These are phyloP conservation scores for Prunus dulcis DNA, from an alignment of 306 rosid species.

Conservation along the genomic window DNA sequence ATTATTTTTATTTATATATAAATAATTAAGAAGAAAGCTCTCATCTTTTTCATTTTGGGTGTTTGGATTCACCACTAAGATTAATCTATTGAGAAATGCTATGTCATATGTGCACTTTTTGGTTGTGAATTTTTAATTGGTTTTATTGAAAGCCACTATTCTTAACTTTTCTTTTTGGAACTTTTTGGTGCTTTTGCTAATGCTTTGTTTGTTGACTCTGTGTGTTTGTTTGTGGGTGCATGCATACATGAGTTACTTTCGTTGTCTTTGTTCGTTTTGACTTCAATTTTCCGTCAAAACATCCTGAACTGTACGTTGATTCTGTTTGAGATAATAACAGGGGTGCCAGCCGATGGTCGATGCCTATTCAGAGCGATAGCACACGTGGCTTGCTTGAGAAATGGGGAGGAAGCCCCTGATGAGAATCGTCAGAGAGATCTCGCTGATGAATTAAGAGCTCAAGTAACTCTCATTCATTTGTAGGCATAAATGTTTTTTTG, in stretches of 20 bases:
- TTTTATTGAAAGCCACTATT: not conserved
- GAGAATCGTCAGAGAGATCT: slow-evolving; percentile 75
- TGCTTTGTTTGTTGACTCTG: not conserved
- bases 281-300: not conserved
- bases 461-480: slow-evolving; percentile 34
- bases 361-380: slow-evolving; percentile 89
- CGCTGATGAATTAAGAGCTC: slow-evolving; percentile 91
- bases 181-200: slow-evolving; percentile 5
- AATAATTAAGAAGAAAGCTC: not conserved
- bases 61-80: not conserved
- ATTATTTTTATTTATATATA: too few species aligned
- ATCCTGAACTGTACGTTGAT: not conserved
- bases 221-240: not conserved
- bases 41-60: not conserved
- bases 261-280: not conserved
- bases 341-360: slow-evolving; percentile 87
- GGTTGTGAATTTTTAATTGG: not conserved
- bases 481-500: too few species aligned
- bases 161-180: not conserved
- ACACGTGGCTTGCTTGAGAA: slow-evolving; percentile 78
- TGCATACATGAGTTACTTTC: not conserved
- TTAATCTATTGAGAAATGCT: not conserved
- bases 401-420: slow-evolving; percentile 87
- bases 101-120: not conserved
- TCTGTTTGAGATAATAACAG: slow-evolving; percentile 23